Evolutionary conservation across 306 rosid species (phyloP), one percentile per base, ranked within the genome.

Genomic region (Styphnolobium japonicum): DNA sequence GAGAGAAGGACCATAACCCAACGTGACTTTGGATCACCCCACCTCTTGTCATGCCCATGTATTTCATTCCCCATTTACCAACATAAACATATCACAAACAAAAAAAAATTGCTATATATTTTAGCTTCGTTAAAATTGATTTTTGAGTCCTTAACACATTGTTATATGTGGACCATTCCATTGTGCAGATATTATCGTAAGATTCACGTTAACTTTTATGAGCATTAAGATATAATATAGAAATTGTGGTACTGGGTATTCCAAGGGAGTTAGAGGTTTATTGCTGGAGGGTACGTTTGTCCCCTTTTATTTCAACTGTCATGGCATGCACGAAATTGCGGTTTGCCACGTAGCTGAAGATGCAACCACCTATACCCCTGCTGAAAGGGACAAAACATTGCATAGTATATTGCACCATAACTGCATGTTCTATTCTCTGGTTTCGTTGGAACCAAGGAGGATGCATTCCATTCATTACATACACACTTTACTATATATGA

Each of bases 1-100:
- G 16, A 71, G 57, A 82, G 64, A 72, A 82, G 82, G 83, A 76
- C 84, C 91, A 80, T 80, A 76, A 79, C 78, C 68, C 39, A 27
- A 15, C 58, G 40, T 60, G 56, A 40, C 73, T 73, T 73, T 74
- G 87, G 87, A 74, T 84, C 84, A 76, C 70, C 70, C n/a, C 74
- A 55, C 25, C 25, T 43, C 62, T 84, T 68, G 62, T 75, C 84
- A 55, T 25, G 33, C 72, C 51, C 51, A 49, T 29, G 10, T 31
- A 45, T 4, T 40, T 22, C 37, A 16, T 21, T 62, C 45, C 45
- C 12, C 19, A 3, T 45, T 12, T 57, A 37, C 73, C 80, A 42
- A 49, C 68, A 56, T 52, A 63, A 19, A 33, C n/a, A 7, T 2
- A 14, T 31, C 39, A 67, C 56, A 9, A 3, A 49, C 55, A 33